Evolutionary conservation across 352 stramenopile species (phyloP), one percentile per base, ranked within the genome.

Genomic region (Globisporangium barbulae): DNA sequence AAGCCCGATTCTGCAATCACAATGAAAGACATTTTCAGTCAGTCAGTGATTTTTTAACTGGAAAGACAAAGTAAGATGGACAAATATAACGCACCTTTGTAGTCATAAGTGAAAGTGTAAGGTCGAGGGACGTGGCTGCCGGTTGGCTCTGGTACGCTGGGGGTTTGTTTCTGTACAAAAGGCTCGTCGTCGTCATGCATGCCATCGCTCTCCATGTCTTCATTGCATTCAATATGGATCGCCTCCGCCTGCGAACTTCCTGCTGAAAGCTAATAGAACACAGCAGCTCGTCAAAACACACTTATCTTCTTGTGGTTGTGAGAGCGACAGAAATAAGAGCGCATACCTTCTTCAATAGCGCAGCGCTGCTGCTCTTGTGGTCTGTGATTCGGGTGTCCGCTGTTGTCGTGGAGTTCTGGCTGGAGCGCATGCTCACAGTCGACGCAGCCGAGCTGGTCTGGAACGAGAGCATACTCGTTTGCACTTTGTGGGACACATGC

Each of bases 381-480:
- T 12, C 39, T 8, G 33, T 42, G 6, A 50, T 35, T 39, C 47
- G n/a, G 33, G 33, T 58, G 22, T 45, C 59, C 25, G 21, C 33
- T 6, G 35, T 28, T 15, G 48, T 19, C 17, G 41, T 55, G 5
- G 59, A 42, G 9, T 52, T 37, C 10, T 59, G 52, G 50, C n/a
- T 62, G 41, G 47, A 49, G 13, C 66, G 63, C 49, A 54, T 19
- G 17, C 50, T 60, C 50, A 31, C 39, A 55, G 45, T 67, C 28
- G 58, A 39, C 39, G 50, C 42, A 44, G n/a, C 31, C 10, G 64
- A 53, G 39, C 54, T 66, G 28, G 65, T 56, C 67, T 90, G 79
- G 63, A 90, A 92, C 53, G 74, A 84, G 53, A 92, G 63, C 67
- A 92, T 72, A 62, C 79, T 89, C 15, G 77, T 89, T 60, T 91